phyloP scores from a whole-genome alignment of 768 basidiomycete species.

The Ramaria sp. region DNA sequence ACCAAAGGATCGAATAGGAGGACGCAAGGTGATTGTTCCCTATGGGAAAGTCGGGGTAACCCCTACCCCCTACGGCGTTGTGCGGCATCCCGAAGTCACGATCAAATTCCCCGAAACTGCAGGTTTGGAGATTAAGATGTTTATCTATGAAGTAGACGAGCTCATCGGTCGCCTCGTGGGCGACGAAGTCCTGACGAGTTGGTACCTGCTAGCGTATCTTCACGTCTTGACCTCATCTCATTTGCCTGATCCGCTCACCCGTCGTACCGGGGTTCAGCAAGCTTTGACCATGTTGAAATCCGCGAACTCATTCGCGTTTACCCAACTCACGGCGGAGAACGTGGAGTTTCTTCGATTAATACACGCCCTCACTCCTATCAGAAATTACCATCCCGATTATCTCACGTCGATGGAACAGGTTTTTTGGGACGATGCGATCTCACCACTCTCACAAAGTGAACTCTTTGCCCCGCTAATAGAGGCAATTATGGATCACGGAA shows the following conservation, averaged over 20 bases:
- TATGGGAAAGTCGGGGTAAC: slow-evolving; percentile 11
- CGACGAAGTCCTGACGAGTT: slow-evolving; percentile 18
- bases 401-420: slow-evolving; percentile 30
- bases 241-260: slow-evolving; percentile 32
- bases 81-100: slow-evolving; percentile 16
- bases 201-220: slow-evolving; percentile 29
- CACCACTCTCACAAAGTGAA: slow-evolving; percentile 22
- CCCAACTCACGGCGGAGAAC: slow-evolving; percentile 22
- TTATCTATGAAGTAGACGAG: slow-evolving; percentile 19
- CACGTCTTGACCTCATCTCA: slow-evolving; percentile 35
- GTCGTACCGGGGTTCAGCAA: slow-evolving; percentile 32
- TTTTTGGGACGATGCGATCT: slow-evolving; percentile 19
- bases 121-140: not conserved
- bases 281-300: slow-evolving; percentile 29
- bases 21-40: slow-evolving; percentile 13
- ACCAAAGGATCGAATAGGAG: slow-evolving; percentile 19
- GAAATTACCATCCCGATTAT: slow-evolving; percentile 28
- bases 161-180: slow-evolving; percentile 21
- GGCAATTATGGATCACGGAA: not conserved
- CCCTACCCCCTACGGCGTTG: slow-evolving; percentile 11
- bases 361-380: slow-evolving; percentile 21
- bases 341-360: slow-evolving; percentile 23
- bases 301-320: slow-evolving; percentile 29
- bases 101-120: not conserved
- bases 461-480: not conserved